Percentiles rank a stretch among this genome's conserved stretches.
Evolutionary conservation across 306 rosid genomes (phyloP).

Genomic region (Vachellia collinsii): DNA sequence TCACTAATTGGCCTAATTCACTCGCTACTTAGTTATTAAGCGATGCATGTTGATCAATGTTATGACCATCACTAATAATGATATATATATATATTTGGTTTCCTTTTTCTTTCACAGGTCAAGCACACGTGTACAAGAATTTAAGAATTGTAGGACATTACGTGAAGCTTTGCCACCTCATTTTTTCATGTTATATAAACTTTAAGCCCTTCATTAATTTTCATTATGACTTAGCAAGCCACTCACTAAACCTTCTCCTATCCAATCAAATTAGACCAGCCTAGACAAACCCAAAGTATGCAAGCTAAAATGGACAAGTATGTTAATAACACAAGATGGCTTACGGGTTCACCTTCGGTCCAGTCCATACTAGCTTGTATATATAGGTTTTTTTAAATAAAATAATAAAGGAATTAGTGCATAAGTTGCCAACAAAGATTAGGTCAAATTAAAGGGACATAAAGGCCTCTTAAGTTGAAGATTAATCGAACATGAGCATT

Average conservation of each 20-base stretch:
- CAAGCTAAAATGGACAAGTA: too few relatives aligned
- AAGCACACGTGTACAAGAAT: background rate
- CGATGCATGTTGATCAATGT: too few relatives aligned
- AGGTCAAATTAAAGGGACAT: background rate
- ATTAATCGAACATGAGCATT: background rate
- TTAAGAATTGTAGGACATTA: background rate
- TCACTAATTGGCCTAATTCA: too few relatives aligned
- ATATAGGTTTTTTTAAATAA: too few relatives aligned
- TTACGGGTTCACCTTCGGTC: too few relatives aligned
- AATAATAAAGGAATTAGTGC: too few relatives aligned
- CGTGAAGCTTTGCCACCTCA: background rate
- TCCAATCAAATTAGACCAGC: too few relatives aligned
- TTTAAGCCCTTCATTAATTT: background rate
- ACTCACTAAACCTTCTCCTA: too few relatives aligned
- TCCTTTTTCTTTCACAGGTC: background rate
- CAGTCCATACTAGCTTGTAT: too few relatives aligned
- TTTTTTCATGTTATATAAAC: background rate
- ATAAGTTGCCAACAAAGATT: background rate
- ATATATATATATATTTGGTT: too few relatives aligned
- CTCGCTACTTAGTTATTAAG: background rate
- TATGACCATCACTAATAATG: background rate
- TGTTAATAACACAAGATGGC: too few relatives aligned
- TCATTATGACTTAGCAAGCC: background rate
- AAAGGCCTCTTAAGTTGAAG: background rate
- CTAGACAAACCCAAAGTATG: too few relatives aligned